Percentiles rank a stretch among this genome's conserved stretches.
These are phyloP conservation scores for Trichophyton equinum DNA, from an alignment of 2,329 filamentous ascomycete species.

Conservation along the genomic window DNA sequence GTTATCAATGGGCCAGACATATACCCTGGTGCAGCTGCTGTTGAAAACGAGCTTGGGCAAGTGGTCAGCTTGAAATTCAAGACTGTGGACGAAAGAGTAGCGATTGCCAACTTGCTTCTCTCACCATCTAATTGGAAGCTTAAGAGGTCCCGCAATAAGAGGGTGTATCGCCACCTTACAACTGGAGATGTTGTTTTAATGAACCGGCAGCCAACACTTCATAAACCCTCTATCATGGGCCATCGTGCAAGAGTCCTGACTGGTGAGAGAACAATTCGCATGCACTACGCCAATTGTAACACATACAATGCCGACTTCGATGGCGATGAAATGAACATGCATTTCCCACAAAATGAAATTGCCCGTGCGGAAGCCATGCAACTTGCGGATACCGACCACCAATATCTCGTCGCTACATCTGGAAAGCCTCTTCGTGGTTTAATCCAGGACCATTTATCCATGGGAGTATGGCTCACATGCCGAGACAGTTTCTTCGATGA, in stretches of 20 bases:
- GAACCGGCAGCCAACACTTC: constrained; percentile 95
- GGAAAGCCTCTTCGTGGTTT: constrained; percentile 89
- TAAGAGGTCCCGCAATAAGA: constrained; percentile 75
- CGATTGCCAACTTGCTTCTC: constrained; percentile 83
- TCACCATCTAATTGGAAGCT: constrained; percentile 65
- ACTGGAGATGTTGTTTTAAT: constrained; percentile 96
- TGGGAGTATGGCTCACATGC: constrained; percentile 80
- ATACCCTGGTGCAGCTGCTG: constrained; percentile 87
- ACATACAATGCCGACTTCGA: constrained; percentile 99
- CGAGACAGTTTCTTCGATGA: constrained; percentile 82
- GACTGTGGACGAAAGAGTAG: constrained; percentile 72
- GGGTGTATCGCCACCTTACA: constrained; percentile 88
- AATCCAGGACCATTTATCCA: constrained; percentile 96
- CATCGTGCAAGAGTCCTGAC: constrained; percentile 84
- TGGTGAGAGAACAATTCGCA: constrained; percentile 92
- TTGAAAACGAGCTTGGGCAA: constrained; percentile 91
- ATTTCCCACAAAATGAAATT: constrained; percentile 95
- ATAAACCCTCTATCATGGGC: constrained; percentile 98
- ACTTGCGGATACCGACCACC: constrained; percentile 91
- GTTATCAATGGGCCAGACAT: constrained; percentile 89
- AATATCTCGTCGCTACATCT: constrained; percentile 87
- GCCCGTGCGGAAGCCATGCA: constrained; percentile 85
- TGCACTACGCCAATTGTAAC: constrained; percentile 99
- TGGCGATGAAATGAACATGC: constrained; percentile 99
- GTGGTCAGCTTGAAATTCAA: constrained; percentile 80